Conservation (phyloP, 2,329 filamentous ascomycete genomes). For the Aspergillus jensenii region DNA sequence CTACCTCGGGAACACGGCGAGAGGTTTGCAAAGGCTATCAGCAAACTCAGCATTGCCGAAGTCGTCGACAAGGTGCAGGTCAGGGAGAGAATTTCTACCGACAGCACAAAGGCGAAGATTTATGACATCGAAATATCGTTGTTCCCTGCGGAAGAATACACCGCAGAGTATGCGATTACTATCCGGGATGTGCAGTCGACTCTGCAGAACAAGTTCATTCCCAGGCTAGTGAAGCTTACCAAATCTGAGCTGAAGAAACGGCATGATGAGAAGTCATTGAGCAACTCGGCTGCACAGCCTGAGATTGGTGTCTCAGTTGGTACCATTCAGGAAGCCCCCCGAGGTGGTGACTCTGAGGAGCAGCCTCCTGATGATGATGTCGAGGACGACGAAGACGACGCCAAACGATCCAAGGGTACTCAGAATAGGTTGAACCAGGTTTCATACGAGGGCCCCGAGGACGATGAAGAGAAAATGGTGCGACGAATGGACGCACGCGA, state of each 20-base stretch:
- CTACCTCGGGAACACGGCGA: slow-evolving; percentile 68
- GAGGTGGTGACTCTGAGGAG: slow-evolving; percentile 51
- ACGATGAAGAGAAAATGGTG: slow-evolving; percentile 80
- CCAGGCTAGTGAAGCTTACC: slow-evolving; percentile 67
- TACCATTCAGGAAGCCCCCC: slow-evolving; percentile 52
- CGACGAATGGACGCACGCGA: slow-evolving; percentile 61
- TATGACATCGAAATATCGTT: slow-evolving; percentile 81
- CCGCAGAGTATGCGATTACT: slow-evolving; percentile 78
- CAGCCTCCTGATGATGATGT: slow-evolving; percentile 68
- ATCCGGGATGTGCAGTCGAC: slow-evolving; percentile 74
- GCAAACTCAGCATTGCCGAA: slow-evolving; percentile 77
- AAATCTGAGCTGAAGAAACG: slow-evolving; percentile 80
- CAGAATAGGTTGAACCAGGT: slow-evolving; percentile 78
- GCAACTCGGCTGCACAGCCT: slow-evolving; percentile 68
- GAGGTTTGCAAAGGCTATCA: slow-evolving; percentile 88
- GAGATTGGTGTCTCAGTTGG: slow-evolving; percentile 68
- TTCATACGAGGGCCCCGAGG: slow-evolving; percentile 89
- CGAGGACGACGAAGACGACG: slow-evolving; percentile 75
- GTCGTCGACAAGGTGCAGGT: slow-evolving; percentile 80
- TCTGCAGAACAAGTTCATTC: slow-evolving; percentile 78
- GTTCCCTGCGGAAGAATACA: slow-evolving; percentile 83
- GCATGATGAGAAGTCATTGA: slow-evolving; percentile 56
- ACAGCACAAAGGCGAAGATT: slow-evolving; percentile 72
- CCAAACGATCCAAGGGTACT: slow-evolving; percentile 58
- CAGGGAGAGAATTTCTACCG: slow-evolving; percentile 74